Percentiles rank a stretch among this genome's conserved stretches.
These are phyloP conservation scores for Populus simonii DNA, from an alignment of 345 rosid species.

Conservation along the genomic window DNA sequence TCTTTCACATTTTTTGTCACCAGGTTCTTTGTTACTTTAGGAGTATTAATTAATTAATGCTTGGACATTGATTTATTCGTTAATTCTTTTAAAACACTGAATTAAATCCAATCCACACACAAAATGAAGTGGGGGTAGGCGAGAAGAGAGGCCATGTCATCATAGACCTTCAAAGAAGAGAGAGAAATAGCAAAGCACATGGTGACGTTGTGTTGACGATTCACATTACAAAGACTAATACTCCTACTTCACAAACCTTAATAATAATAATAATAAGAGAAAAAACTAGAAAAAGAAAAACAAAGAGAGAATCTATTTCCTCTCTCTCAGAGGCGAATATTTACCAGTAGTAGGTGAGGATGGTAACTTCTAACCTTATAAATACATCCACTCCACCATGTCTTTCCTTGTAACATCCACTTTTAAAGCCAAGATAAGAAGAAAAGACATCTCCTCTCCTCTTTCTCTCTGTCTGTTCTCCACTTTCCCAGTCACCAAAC, in stretches of 20 bases:
- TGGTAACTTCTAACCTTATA: not conserved
- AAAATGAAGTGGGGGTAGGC: not conserved
- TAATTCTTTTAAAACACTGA: too few relatives aligned
- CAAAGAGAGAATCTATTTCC: not conserved
- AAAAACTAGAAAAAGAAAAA: too few relatives aligned
- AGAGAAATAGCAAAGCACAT: too few relatives aligned
- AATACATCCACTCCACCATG: not conserved
- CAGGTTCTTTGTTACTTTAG: not conserved
- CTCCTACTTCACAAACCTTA: too few relatives aligned
- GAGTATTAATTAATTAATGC: too few relatives aligned
- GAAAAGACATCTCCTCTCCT: not conserved
- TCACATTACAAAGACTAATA: not conserved
- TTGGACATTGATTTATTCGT: not conserved
- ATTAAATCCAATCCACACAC: too few relatives aligned
- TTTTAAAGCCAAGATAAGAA: not conserved
- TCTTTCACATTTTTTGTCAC: too few relatives aligned
- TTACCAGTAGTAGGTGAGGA: not conserved
- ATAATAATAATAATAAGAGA: too few relatives aligned
- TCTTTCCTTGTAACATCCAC: not conserved
- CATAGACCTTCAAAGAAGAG: too few relatives aligned
- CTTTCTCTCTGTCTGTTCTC: not conserved
- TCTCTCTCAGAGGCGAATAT: not conserved
- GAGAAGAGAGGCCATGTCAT: too few relatives aligned
- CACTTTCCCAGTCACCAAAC: not conserved
- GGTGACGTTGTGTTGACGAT: not conserved